Conservation (phyloP, 2,329 filamentous ascomycete genomes). For the Aspergillus fumigatiaffinis region DNA sequence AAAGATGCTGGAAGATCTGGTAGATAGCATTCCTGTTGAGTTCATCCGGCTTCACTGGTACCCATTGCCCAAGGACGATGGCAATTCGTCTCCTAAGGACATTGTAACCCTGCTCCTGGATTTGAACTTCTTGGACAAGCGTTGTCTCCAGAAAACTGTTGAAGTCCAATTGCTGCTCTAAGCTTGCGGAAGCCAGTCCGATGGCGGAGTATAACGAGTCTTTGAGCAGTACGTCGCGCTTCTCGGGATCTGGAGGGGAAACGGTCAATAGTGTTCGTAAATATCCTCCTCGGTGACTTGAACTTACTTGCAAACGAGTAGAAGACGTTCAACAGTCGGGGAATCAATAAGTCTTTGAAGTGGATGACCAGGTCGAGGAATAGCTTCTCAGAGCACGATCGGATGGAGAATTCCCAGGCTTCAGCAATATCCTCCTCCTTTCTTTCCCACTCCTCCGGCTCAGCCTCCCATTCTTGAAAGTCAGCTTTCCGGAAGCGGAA, state of each 20-base stretch:
- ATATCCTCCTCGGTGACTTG: conserved; percentile 5
- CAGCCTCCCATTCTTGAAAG: conserved; percentile 86
- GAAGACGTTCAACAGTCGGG: conserved; percentile 79
- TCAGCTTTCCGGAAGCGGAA: conserved; percentile 84
- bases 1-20: conserved; percentile 81
- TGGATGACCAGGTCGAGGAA: conserved; percentile 88
- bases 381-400: conserved; percentile 88
- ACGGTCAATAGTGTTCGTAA: not conserved
- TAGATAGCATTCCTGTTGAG: conserved; percentile 72
- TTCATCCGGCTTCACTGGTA: conserved; percentile 69
- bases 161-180: conserved; percentile 76
- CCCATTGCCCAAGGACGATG: conserved; percentile 87
- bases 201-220: conserved; percentile 94
- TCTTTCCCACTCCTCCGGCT: conserved; percentile 93
- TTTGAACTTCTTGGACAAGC: conserved; percentile 74
- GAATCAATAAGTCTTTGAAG: conserved; percentile 76
- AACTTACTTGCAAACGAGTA: conserved; percentile 65
- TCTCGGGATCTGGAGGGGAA: conserved; percentile 45
- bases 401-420: conserved; percentile 87
- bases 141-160: conserved; percentile 72
- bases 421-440: conserved; percentile 80
- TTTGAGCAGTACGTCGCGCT: conserved; percentile 73
- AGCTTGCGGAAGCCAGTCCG: conserved; percentile 74
- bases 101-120: conserved; percentile 64
- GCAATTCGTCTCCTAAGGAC: conserved; percentile 82